A percentile compares a stretch with the other conserved stretches of the same genome.
Evolutionary conservation across 2,329 filamentous ascomycete genomes (phyloP).

Genomic region (Nannizziopsis barbatae): DNA sequence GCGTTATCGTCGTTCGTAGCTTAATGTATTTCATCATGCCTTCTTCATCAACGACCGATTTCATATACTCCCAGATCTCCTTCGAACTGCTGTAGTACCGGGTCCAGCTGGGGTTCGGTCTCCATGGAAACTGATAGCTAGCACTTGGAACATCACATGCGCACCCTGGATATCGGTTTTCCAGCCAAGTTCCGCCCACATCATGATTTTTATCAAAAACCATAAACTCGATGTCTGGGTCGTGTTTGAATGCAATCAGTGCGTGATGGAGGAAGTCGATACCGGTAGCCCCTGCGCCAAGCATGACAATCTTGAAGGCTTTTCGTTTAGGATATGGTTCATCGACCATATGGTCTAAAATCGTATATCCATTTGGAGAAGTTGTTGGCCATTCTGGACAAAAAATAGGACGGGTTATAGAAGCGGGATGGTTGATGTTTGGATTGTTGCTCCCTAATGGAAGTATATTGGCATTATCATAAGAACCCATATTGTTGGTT

Average conservation of each 20-base stretch:
- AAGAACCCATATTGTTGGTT: neutral
- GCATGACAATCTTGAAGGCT: conserved; percentile 17
- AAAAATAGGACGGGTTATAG: conserved; percentile 13
- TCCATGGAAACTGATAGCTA: conserved; percentile 58
- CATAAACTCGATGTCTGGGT: conserved; percentile 17
- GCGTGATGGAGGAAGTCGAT: conserved; percentile 19
- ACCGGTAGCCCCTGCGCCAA: conserved; percentile 16
- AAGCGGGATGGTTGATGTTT: conserved; percentile 14
- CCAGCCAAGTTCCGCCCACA: conserved; percentile 30
- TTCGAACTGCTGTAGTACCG: conserved; percentile 55
- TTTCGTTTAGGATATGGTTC: conserved; percentile 11
- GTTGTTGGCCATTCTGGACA: conserved; percentile 11
- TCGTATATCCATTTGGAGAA: conserved; percentile 12
- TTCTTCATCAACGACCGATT: conserved; percentile 51
- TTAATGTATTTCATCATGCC: conserved; percentile 51
- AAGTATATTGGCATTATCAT: neutral
- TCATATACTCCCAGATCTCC: conserved; percentile 60
- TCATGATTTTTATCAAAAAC: conserved; percentile 27
- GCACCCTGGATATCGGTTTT: conserved; percentile 49
- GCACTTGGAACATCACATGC: conserved; percentile 59
- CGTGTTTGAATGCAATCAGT: conserved; percentile 7
- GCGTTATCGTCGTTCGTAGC: conserved; percentile 46
- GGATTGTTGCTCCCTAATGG: conserved; percentile 15
- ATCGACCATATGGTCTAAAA: conserved; percentile 16
- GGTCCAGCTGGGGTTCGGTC: conserved; percentile 57